Conservation (phyloP, 1,284 basidiomycete species). For the Fomitopsis pinicola region DNA sequence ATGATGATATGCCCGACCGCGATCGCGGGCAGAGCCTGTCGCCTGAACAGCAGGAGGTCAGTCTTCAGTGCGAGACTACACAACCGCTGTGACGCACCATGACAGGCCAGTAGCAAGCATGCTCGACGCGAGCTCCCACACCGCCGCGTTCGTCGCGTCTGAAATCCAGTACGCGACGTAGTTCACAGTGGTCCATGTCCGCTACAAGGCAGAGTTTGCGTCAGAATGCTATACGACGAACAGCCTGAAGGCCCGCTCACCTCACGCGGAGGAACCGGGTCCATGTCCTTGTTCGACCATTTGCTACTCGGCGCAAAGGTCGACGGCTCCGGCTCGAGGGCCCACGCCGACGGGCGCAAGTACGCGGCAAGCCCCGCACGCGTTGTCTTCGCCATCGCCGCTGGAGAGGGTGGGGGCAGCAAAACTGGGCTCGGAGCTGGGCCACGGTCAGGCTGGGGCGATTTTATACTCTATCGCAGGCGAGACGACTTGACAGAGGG, state of each 20-base stretch:
- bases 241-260: constrained; percentile 6
- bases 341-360: constrained; percentile 35
- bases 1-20: constrained; percentile 59
- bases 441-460: neutral
- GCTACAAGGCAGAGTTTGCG: constrained; percentile 10
- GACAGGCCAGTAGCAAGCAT: constrained; percentile 66
- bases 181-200: constrained; percentile 64
- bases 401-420: neutral
- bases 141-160: constrained; percentile 49
- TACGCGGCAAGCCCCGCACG: constrained; percentile 11
- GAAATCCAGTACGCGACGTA: constrained; percentile 66
- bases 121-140: constrained; percentile 47
- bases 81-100: constrained; percentile 35
- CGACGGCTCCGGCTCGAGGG: constrained; percentile 42
- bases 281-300: constrained; percentile 76
- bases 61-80: neutral
- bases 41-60: constrained; percentile 28
- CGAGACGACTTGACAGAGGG: neutral
- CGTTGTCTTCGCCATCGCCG: constrained; percentile 4
- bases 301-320: constrained; percentile 46
- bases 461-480: neutral
- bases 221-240: neutral
- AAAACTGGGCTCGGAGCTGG: neutral
- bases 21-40: constrained; percentile 61
- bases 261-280: constrained; percentile 53